Percentiles rank a stretch among this genome's conserved stretches.
Conservation (phyloP, 371 early-diverging fungal species). For the Blastocladiella emersonii region DNA sequence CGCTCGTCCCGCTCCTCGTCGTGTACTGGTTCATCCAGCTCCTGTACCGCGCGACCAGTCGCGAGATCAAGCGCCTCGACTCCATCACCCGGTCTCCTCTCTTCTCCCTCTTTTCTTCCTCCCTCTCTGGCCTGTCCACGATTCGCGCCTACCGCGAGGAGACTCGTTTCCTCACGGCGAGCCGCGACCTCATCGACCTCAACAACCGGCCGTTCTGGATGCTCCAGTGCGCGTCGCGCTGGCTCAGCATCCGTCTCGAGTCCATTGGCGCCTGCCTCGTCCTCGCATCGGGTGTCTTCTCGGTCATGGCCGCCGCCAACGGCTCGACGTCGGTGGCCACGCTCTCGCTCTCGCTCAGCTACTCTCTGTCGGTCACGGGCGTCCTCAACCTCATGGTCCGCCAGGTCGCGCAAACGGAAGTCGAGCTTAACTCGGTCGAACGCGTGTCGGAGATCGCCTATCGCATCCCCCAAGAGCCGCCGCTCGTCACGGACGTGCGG, state of each 20-base stretch:
- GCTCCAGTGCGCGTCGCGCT: constrained; percentile 63
- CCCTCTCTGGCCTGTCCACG: constrained; percentile 29
- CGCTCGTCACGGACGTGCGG: neutral
- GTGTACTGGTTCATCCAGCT: constrained; percentile 51
- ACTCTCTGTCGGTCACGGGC: constrained; percentile 67
- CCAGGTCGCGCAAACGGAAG: constrained; percentile 61
- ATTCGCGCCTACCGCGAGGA: constrained; percentile 67
- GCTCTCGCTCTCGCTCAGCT: constrained; percentile 65
- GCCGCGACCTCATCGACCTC: constrained; percentile 53
- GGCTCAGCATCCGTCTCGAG: constrained; percentile 88
- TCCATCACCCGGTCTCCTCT: constrained; percentile 66
- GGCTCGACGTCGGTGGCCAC: constrained; percentile 47
- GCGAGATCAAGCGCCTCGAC: constrained; percentile 68
- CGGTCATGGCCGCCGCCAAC: constrained; percentile 21
- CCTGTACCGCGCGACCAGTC: constrained; percentile 54
- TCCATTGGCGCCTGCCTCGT: constrained; percentile 50
- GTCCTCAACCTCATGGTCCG: constrained; percentile 76
- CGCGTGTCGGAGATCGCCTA: constrained; percentile 57
- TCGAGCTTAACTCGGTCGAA: constrained; percentile 74
- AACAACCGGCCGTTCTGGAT: constrained; percentile 70
- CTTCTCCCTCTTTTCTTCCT: constrained; percentile 38
- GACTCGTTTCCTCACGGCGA: constrained; percentile 53
- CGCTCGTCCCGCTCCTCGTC: constrained; percentile 36
- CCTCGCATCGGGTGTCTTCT: constrained; percentile 39
- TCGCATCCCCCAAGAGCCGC: neutral